phyloP scores from a whole-genome alignment of 106 monocot genomes.

The Dendrobium chrysotoxum region DNA sequence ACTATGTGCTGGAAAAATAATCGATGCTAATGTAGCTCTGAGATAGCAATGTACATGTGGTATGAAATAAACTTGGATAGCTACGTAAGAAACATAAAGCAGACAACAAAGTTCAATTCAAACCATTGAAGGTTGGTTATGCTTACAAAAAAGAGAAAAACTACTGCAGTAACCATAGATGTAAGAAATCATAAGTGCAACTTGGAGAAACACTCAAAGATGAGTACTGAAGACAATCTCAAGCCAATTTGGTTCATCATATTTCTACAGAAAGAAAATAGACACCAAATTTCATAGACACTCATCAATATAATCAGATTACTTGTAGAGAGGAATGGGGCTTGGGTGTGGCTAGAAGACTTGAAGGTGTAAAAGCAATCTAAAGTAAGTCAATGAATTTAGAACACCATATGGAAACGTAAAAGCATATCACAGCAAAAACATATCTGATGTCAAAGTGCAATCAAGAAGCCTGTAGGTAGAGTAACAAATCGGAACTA shows the following conservation, averaged over 20 bases:
- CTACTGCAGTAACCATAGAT: not conserved
- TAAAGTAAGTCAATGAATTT: not conserved
- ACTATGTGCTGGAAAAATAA: too few relatives aligned
- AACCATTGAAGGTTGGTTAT: too few relatives aligned
- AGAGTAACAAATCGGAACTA: not conserved
- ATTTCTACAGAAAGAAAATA: not conserved
- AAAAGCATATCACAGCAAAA: not conserved
- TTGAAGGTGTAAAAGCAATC: not conserved
- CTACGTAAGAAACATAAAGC: too few relatives aligned
- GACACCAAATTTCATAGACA: not conserved
- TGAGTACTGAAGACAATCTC: not conserved
- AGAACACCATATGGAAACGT: not conserved
- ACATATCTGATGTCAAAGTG: not conserved
- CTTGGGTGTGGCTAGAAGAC: not conserved
- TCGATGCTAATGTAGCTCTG: too few relatives aligned
- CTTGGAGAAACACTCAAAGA: not conserved
- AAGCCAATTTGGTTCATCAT: not conserved
- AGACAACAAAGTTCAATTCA: too few relatives aligned
- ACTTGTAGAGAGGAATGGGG: not conserved
- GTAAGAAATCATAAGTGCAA: not conserved
- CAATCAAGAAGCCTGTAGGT: not conserved
- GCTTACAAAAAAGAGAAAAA: too few relatives aligned
- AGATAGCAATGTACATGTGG: too few relatives aligned
- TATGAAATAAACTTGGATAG: too few relatives aligned
- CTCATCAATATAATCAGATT: not conserved